Conservation (phyloP, 2,329 filamentous ascomycete species). For the Cladosporium sp. region DNA sequence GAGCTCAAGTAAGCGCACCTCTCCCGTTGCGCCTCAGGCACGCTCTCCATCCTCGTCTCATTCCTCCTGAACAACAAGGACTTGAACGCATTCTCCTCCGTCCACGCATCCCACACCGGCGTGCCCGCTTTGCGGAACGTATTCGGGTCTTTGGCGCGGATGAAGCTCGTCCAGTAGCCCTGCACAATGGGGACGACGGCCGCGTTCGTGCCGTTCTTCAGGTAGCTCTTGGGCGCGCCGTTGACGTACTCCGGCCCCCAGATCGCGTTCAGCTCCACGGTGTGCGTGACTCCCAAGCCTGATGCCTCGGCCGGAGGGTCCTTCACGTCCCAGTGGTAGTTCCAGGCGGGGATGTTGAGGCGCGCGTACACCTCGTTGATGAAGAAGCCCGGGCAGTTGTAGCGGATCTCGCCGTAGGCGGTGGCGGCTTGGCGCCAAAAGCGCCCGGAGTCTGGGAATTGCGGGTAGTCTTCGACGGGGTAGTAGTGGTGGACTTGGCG, state of each 20-base stretch:
- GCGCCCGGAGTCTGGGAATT: conserved; percentile 51
- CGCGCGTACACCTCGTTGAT: conserved; percentile 48
- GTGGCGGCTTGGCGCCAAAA: conserved; percentile 61
- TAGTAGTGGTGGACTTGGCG: conserved; percentile 56
- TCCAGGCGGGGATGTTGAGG: conserved; percentile 55
- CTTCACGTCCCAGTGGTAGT: conserved; percentile 69
- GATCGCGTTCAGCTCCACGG: conserved; percentile 65
- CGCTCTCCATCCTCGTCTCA: conserved; percentile 42
- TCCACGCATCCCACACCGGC: conserved; percentile 51
- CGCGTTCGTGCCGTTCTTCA: conserved; percentile 53
- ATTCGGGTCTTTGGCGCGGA: conserved; percentile 67
- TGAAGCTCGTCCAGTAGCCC: conserved; percentile 74
- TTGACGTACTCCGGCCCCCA: conserved; percentile 63
- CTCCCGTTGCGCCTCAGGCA: conserved; percentile 38
- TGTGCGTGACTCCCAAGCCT: conserved; percentile 67
- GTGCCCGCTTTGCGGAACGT: conserved; percentile 46
- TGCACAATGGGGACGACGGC: conserved; percentile 62
- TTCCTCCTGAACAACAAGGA: conserved; percentile 43
- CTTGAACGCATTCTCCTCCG: conserved; percentile 30
- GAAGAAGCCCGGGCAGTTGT: conserved; percentile 63
- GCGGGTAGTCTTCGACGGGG: conserved; percentile 47
- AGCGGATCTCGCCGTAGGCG: conserved; percentile 65
- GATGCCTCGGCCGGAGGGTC: conserved; percentile 53
- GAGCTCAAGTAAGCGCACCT: conserved; percentile 52
- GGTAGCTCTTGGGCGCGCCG: conserved; percentile 58